phyloP scores from a whole-genome alignment of 176 grass and related monocot genomes.

The Oryza brachyantha region DNA sequence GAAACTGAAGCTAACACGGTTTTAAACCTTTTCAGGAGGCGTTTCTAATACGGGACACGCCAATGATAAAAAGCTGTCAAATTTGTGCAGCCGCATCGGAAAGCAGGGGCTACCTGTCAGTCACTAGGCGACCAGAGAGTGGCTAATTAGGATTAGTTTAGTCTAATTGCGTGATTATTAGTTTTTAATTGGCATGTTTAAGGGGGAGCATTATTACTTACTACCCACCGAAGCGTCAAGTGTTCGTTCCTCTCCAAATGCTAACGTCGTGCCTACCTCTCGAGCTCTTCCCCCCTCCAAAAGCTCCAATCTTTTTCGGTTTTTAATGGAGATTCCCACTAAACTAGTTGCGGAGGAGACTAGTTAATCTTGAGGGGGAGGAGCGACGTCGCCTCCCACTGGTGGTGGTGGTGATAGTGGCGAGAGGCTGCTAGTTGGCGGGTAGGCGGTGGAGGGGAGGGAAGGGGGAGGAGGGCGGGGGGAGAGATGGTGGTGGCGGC shows the following conservation, averaged over 20 bases:
- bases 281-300: background rate
- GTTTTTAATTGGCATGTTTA: constrained; percentile 31
- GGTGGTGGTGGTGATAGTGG: background rate
- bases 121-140: background rate
- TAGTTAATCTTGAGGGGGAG: background rate
- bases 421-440: background rate
- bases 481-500: constrained; percentile 78
- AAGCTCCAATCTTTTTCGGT: constrained; percentile 2
- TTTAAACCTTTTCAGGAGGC: background rate
- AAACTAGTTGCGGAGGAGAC: background rate
- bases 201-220: constrained; percentile 15
- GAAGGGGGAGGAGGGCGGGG: too few species aligned
- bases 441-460: constrained; percentile 12
- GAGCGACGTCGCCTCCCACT: constrained; percentile 5
- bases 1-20: background rate
- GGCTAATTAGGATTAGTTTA: background rate
- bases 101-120: background rate
- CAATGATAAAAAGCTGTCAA: background rate
- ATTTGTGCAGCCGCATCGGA: background rate
- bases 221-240: constrained; percentile 17
- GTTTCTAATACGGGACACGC: background rate
- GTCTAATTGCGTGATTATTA: background rate
- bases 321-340: constrained; percentile 4
- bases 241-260: constrained; percentile 11
- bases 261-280: constrained; percentile 43